Evolutionary conservation across 177 flowering plant genomes (phyloP).

Genomic region (Tripterygium wilfordii): DNA sequence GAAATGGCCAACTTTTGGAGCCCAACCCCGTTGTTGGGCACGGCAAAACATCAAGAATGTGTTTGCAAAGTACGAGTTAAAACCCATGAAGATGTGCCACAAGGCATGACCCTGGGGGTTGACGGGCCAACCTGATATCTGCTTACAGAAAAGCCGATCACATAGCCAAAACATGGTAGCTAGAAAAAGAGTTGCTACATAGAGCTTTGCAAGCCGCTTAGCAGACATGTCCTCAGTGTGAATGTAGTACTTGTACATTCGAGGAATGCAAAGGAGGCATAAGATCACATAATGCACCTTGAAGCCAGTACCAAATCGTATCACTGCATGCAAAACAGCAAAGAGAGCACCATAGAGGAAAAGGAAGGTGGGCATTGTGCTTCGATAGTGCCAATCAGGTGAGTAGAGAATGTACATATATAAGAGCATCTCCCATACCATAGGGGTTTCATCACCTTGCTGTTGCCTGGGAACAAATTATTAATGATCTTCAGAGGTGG

Average conservation of each 20-base stretch:
- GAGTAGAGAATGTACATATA: constrained; percentile 83
- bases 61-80: constrained; percentile 81
- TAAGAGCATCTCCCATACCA: constrained; percentile 95
- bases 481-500: background rate
- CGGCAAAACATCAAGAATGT: constrained; percentile 92
- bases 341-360: constrained; percentile 74
- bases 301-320: constrained; percentile 58
- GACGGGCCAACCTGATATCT: constrained; percentile 49
- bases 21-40: constrained; percentile 80
- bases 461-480: constrained; percentile 54
- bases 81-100: constrained; percentile 90
- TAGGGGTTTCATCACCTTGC: constrained; percentile 92
- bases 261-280: constrained; percentile 80
- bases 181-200: constrained; percentile 42
- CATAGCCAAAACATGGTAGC: constrained; percentile 63
- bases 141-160: constrained; percentile 60
- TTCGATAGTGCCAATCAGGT: constrained; percentile 91
- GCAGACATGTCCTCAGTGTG: constrained; percentile 57
- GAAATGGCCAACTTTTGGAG: constrained; percentile 50
- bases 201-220: constrained; percentile 72
- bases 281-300: constrained; percentile 69
- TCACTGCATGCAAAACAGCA: constrained; percentile 52
- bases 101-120: constrained; percentile 92
- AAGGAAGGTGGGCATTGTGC: constrained; percentile 87
- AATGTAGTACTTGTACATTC: constrained; percentile 93